These are phyloP conservation scores for Colletotrichum zoysiae DNA, from an alignment of 2,329 filamentous ascomycete species.

Conservation along the genomic window DNA sequence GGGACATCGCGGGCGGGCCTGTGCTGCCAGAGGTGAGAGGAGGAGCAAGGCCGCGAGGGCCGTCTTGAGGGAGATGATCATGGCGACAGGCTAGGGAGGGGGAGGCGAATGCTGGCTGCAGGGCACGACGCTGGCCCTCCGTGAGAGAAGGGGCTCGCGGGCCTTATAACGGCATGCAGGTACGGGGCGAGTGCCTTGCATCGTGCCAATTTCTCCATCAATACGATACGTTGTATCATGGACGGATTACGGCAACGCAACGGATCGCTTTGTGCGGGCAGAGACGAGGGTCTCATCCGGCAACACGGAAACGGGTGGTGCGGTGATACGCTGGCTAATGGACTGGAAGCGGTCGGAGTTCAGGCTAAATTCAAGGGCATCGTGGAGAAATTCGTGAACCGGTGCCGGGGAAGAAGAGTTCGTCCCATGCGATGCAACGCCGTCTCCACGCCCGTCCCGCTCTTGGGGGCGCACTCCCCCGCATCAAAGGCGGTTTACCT, in stretches of 20 bases:
- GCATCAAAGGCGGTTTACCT: slow-evolving; percentile 8
- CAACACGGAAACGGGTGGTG: slow-evolving; percentile 20
- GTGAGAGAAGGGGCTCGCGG: neutral
- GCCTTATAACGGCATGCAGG: neutral
- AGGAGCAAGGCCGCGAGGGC: slow-evolving; percentile 36
- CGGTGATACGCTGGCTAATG: slow-evolving; percentile 8
- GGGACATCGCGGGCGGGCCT: slow-evolving; percentile 27
- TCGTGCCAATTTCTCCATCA: slow-evolving; percentile 30
- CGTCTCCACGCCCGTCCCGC: slow-evolving; percentile 25
- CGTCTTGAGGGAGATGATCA: slow-evolving; percentile 34
- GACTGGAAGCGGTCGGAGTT: slow-evolving; percentile 28
- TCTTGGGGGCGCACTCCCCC: slow-evolving; percentile 17
- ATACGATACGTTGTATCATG: slow-evolving; percentile 15
- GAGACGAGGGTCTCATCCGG: slow-evolving; percentile 21
- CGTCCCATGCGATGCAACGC: slow-evolving; percentile 37
- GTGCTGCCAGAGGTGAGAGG: slow-evolving; percentile 11
- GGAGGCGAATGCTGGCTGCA: slow-evolving; percentile 1
- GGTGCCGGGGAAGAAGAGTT: slow-evolving; percentile 33
- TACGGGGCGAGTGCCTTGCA: slow-evolving; percentile 1
- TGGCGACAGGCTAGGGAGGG: slow-evolving; percentile 10
- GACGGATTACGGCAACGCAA: neutral
- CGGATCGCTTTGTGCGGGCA: slow-evolving; percentile 18
- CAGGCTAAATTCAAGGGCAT: slow-evolving; percentile 37
- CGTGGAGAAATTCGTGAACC: slow-evolving; percentile 14
- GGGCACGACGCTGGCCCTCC: neutral